Conservation (phyloP, 257 asterid genomes). For the Solanum chaucha region DNA sequence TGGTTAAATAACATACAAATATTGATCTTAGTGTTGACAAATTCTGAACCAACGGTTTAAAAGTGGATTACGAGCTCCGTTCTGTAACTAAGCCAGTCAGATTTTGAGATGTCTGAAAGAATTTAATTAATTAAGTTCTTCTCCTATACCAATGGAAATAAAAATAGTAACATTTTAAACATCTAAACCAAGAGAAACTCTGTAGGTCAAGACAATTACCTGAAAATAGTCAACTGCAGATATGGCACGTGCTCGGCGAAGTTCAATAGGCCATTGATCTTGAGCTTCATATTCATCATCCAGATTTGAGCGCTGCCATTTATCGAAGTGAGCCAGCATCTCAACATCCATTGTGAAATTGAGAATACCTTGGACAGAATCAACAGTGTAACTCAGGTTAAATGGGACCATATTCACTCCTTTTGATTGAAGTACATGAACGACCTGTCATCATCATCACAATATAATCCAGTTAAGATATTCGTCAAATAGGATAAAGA, state of each 20-base stretch:
- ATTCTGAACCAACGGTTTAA: not conserved
- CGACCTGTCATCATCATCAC: constrained; percentile 33
- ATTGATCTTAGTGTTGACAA: not conserved
- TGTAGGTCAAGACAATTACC: constrained; percentile 20
- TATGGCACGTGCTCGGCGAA: constrained; percentile 79
- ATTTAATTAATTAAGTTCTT: not conserved
- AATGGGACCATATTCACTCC: constrained; percentile 83
- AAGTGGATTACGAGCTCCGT: not conserved
- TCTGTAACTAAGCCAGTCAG: not conserved
- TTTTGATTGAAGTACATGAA: constrained; percentile 48
- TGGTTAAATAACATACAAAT: too few species aligned
- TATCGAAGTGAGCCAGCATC: constrained; percentile 87
- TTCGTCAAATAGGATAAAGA: not conserved
- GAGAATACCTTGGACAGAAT: constrained; percentile 80
- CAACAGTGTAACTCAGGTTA: constrained; percentile 71
- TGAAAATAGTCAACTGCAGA: constrained; percentile 91
- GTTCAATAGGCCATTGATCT: constrained; percentile 95
- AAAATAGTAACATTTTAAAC: not conserved
- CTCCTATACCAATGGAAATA: not conserved
- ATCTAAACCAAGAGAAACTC: not conserved
- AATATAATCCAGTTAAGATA: not conserved
- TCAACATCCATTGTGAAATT: constrained; percentile 95
- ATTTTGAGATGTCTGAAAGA: not conserved
- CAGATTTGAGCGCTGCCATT: constrained; percentile 74
- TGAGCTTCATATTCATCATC: constrained; percentile 91